Evolutionary conservation across 208 protist species (phyloP).

Genomic region (Trypanosoma avium): DNA sequence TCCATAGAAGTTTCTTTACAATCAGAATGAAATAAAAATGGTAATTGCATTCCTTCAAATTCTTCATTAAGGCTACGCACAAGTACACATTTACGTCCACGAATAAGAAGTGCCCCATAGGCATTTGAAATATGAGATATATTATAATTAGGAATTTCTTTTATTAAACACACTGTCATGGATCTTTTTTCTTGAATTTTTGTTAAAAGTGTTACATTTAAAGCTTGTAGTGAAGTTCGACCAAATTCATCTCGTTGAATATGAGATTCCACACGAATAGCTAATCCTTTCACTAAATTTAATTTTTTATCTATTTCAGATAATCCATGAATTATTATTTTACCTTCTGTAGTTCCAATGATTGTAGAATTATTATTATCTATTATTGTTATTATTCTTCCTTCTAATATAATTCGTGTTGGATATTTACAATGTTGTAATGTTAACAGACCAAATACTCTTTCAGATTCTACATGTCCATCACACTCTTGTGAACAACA

Average conservation of each 20-base stretch:
- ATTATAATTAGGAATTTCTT: slow-evolving; percentile 58
- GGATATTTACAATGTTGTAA: slow-evolving; percentile 47
- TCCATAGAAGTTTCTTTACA: slow-evolving; percentile 47
- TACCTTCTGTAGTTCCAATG: slow-evolving; percentile 73
- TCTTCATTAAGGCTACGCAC: slow-evolving; percentile 34
- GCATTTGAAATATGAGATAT: slow-evolving; percentile 52
- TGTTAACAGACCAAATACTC: slow-evolving; percentile 46
- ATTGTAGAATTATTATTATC: slow-evolving; percentile 35
- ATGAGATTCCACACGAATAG: slow-evolving; percentile 33
- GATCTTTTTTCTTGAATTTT: slow-evolving; percentile 53
- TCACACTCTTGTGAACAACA: slow-evolving; percentile 12
- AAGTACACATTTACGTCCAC: slow-evolving; percentile 83
- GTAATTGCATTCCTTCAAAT: slow-evolving; percentile 38
- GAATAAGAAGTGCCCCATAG: slow-evolving; percentile 73
- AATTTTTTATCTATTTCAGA: slow-evolving; percentile 22
- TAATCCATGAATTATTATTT: slow-evolving; percentile 47
- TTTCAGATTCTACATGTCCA: slow-evolving; percentile 11
- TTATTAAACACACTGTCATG: slow-evolving; percentile 51
- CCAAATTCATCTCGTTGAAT: slow-evolving; percentile 46
- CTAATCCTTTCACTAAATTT: slow-evolving; percentile 6
- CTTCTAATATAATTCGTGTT: slow-evolving; percentile 62
- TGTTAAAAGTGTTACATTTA: slow-evolving; percentile 51
- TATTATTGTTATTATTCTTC: slow-evolving; percentile 64
- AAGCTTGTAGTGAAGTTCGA: slow-evolving; percentile 41
- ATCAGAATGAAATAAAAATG: slow-evolving; percentile 34